phyloP scores from a whole-genome alignment of 2,329 filamentous ascomycete genomes.

The Bimuria novae-zelandiae region DNA sequence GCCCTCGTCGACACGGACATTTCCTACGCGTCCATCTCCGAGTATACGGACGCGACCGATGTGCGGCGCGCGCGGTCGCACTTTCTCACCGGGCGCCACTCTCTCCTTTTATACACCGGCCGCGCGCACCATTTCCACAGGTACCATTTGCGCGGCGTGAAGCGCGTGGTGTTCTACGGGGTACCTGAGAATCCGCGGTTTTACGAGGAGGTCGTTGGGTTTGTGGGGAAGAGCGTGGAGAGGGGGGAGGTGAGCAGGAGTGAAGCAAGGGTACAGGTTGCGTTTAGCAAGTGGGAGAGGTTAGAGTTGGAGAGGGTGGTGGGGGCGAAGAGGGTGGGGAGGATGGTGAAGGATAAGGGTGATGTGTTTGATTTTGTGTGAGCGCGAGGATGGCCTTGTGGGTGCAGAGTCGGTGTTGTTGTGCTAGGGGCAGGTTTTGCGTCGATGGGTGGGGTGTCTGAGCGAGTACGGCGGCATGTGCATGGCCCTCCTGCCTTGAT shows the following conservation, averaged over 20 bases:
- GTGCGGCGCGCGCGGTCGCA: conserved; percentile 84
- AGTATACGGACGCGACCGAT: conserved; percentile 81
- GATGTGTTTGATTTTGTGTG: conserved; percentile 95
- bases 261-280: conserved; percentile 54
- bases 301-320: conserved; percentile 88
- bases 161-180: conserved; percentile 84
- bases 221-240: conserved; percentile 59
- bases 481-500: no score
- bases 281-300: conserved; percentile 90
- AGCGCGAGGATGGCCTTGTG: background rate
- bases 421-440: no score
- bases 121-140: conserved; percentile 95
- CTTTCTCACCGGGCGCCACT: conserved; percentile 81
- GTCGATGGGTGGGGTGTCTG: no score
- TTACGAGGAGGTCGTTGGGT: conserved; percentile 76
- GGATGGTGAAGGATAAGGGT: conserved; percentile 79
- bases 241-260: conserved; percentile 61
- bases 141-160: conserved; percentile 81
- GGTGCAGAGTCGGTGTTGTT: no score
- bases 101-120: conserved; percentile 87
- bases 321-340: conserved; percentile 76
- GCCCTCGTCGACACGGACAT: conserved; percentile 78
- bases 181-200: conserved; percentile 86
- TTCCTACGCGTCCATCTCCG: conserved; percentile 82
- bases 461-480: no score